Base-by-base conservation (phyloP, 2,329 filamentous ascomycete species). In the Fusarium goolgardi region DNA sequence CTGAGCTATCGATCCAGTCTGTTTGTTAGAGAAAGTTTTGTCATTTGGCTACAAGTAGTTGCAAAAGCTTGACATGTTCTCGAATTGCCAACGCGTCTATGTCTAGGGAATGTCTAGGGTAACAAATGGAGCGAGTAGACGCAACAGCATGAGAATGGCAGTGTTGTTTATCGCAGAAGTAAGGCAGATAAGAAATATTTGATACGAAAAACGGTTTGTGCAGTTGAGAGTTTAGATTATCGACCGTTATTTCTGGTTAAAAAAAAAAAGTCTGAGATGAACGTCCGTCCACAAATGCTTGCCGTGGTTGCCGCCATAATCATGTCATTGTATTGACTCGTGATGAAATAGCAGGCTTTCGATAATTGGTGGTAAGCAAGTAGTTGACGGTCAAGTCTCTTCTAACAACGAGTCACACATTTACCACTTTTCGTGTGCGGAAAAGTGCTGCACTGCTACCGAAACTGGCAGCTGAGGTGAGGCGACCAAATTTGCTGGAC, bases 1-100 rank as follows among this genome's bases (percentile, higher is more conserved):
- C 65, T 68, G 65, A 69, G 66, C 66, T 69, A 69, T 69, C 66
- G 65, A 69, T 69, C 66, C 66, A 29, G 1, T 31, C n/a, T 11
- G 1, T 27, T 45, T 18, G 21, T 37, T 69, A 25, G 7, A 4
- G 2, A 15, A 13, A 0, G 0, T 0, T 0, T 1, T 4, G 0
- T 10, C 32, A 27, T 31, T 6, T 15, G 3, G 0, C 1, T 4
- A 31, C 6, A 37, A 31, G 18, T 2, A 12, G 15, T 5, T 6
- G 2, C 0, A 1, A 0, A 0, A 5, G 0, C 0, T 1, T 1
- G 18, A 34, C 7, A 20, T 6, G 5, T 20, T 25, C 6, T 16
- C 2, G 11, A 6, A 4, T 7, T 41, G 15, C 3, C 2, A 1
- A 1, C 4, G 3, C 10, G 1, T 1, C n/a, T 4, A 5, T 13